A percentile compares a stretch with the other conserved stretches of the same genome.
phyloP scores from a whole-genome alignment of 192 early-diverging fungal genomes.

The Anaeromyces robustus region DNA sequence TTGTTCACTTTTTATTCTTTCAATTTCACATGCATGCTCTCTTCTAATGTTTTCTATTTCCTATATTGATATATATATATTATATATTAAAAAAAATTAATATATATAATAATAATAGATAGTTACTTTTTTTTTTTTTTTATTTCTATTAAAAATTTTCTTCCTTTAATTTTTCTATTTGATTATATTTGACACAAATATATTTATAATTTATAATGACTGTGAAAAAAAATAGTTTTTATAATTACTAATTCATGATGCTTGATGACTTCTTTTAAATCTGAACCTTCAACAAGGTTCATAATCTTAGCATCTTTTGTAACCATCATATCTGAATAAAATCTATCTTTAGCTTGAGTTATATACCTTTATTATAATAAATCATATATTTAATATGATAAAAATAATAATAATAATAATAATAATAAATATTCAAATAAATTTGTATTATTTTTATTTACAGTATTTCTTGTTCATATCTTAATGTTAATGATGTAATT shows the following conservation, averaged over 20 bases:
- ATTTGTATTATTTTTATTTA: neutral
- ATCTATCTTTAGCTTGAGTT: constrained; percentile 48
- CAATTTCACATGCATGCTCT: constrained; percentile 38
- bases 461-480: constrained; percentile 47
- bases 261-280: constrained; percentile 40
- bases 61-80: constrained; percentile 7
- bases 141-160: too few species aligned
- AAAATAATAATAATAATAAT: neutral
- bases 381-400: neutral
- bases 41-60: constrained; percentile 41
- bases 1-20: constrained; percentile 41
- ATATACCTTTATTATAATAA: constrained; percentile 23
- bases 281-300: constrained; percentile 40
- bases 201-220: too few species aligned
- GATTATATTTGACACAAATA: too few species aligned
- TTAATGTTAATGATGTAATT: constrained; percentile 22
- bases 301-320: constrained; percentile 51
- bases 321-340: constrained; percentile 49
- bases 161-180: too few species aligned
- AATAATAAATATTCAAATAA: neutral
- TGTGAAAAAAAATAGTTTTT: too few species aligned
- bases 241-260: constrained; percentile 34
- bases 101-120: constrained; percentile 2
- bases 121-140: too few species aligned
- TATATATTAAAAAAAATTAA: neutral